Base-by-base conservation (phyloP, 768 basidiomycete genomes). In the Lactarius deliciosus region DNA sequence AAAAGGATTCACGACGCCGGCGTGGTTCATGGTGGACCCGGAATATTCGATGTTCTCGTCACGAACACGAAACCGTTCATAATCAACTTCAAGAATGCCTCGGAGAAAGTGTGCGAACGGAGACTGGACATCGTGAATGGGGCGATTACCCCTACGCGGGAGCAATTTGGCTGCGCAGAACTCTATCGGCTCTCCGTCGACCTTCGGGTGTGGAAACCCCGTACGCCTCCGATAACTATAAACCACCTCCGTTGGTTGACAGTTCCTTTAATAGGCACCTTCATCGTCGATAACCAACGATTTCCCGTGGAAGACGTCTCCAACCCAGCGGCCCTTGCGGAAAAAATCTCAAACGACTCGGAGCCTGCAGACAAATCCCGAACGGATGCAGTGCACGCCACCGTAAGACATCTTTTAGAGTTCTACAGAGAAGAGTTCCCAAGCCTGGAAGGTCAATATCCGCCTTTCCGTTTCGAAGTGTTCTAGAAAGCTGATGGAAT, bases 381-480 rank as follows among this genome's bases (percentile, higher is more conserved):
- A 18, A 34, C 41, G 6, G 54, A 65, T 5, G 60, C 64, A 7
- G 25, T 65, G 53, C 60, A 65, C 11, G 64, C 64, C 2, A 61
- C 64, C 2, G 64, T 65, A 18, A 43, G 41, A 30, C 60, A 61
- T 40, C 64, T 60, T 40, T 25, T 61, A 22, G 64, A 61, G 43
- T 65, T 65, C 64, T 65, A 65, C 41, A 54, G 25, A 16, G 64
- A 65, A 47, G 60, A 57, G 60, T 65, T 65, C 32, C 64, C 64
- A 9, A 34, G 54, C 8, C 38, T 65, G 20, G 64, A 65, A 65
- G 64, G 64, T 65, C 38, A 25, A 16, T 38, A 38, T 18, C 10
- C 32, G 41, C 25, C 22, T 25, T 40, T 54, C 16, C 40, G 16
- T 54, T 32, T 40, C 11, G 57, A 34, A 40, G 15, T 16, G 7